These are phyloP conservation scores for Dipteronia sinensis DNA, from an alignment of 345 rosid species.

Conservation along the genomic window DNA sequence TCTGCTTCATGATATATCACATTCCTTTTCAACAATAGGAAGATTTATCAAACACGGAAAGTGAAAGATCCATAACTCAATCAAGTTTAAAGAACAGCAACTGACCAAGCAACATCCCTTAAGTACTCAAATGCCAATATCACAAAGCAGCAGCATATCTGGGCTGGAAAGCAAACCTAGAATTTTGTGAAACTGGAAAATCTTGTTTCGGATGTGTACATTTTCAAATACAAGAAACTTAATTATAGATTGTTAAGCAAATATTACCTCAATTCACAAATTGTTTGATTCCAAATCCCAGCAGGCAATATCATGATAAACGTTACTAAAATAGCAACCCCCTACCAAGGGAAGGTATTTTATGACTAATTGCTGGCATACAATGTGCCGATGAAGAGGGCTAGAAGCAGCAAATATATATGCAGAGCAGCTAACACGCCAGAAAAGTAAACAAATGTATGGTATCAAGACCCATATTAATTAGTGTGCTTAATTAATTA, in stretches of 20 bases:
- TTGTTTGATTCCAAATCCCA: neutral
- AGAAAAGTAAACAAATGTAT: neutral
- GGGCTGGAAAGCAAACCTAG: neutral
- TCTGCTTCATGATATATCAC: neutral
- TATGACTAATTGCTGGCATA: neutral
- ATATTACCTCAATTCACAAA: neutral
- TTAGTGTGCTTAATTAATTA: neutral
- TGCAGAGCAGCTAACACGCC: neutral
- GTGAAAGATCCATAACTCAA: neutral
- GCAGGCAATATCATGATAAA: neutral
- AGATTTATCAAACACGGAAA: neutral
- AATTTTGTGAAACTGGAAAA: constrained; percentile 8
- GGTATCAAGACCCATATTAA: neutral
- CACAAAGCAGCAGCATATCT: neutral
- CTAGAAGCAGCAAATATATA: neutral
- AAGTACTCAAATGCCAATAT: neutral
- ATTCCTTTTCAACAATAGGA: neutral
- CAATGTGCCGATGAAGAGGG: neutral
- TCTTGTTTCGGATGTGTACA: neutral
- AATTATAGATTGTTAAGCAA: neutral
- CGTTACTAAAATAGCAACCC: neutral
- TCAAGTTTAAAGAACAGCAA: neutral
- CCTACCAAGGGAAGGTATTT: constrained; percentile 6
- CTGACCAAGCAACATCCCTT: neutral
- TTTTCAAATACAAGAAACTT: neutral